phyloP scores from a whole-genome alignment of 371 early-diverging fungal genomes.

The Mortierella sp. region DNA sequence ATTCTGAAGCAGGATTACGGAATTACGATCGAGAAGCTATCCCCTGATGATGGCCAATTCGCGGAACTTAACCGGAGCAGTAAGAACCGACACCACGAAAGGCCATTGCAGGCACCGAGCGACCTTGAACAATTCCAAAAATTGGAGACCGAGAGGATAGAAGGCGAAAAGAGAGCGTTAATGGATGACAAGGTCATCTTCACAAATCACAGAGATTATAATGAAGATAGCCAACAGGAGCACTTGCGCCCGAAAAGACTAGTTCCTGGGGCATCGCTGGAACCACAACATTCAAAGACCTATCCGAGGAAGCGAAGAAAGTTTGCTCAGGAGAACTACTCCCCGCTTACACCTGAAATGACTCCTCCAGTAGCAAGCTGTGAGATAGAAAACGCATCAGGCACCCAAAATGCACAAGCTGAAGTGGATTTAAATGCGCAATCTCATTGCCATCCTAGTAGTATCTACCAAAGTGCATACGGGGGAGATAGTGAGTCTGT shows the following conservation, averaged over 20 bases:
- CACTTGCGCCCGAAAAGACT: not conserved
- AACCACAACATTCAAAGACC: not conserved
- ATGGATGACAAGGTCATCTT: not conserved
- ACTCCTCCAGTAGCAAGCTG: constrained; percentile 1
- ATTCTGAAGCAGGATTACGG: constrained; percentile 38
- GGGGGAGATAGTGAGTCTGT: not conserved
- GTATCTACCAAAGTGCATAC: not conserved
- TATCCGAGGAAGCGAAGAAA: not conserved
- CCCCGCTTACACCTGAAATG: constrained; percentile 16
- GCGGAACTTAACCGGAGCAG: constrained; percentile 20
- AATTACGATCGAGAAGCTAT: constrained; percentile 40
- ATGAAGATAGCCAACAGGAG: not conserved
- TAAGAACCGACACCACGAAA: constrained; percentile 51
- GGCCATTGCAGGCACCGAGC: constrained; percentile 36
- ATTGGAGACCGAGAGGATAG: constrained; percentile 32
- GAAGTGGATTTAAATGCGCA: not conserved
- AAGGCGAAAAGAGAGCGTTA: constrained; percentile 1
- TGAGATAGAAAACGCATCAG: not conserved
- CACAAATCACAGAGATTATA: not conserved
- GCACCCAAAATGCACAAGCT: too few relatives aligned
- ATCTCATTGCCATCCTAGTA: not conserved
- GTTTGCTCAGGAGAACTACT: not conserved
- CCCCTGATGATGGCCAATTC: constrained; percentile 19
- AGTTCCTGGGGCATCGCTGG: not conserved
- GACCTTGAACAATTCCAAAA: constrained; percentile 53